Evolutionary conservation across 768 basidiomycete genomes (phyloP), one percentile per base, ranked within the genome.

Genomic region (Suillus weaverae): DNA sequence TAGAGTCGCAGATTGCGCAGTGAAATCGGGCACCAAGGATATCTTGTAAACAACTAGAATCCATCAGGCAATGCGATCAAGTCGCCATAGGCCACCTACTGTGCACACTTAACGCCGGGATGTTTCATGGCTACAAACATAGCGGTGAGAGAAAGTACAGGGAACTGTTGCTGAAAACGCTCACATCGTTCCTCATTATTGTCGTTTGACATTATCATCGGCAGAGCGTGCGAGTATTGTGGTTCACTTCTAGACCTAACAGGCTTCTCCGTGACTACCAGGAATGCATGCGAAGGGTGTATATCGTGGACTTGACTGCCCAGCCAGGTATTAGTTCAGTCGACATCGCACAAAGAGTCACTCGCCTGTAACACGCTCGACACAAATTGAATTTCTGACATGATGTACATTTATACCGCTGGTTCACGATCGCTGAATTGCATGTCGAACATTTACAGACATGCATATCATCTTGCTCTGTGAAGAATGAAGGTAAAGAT

Each of bases 21-120:
- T 95, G 96, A 77, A 95, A 97, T 5, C 93, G 85, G 18, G 95
- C 93, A 20, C 96, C 96, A 32, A 96, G 85, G 67, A 98, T 96
- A 68, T 95, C 94, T 68, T 89, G 87, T 64, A 91, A 78, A 73
- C 95, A 98, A 70, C 95, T 95, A 70, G 9, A n/a, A 10, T 48
- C 33, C 35, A 38, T 57, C 35, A n/a, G 44, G 9, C 3, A 46
- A 10, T 62, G 64, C 39, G 14, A 22, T 4, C 13, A 32, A 11
- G 11, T 36, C 36, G 14, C 9, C 51, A 6, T 30, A 14, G 44
- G 60, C 32, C 4, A 82, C 92, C 71, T 77, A 95, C 94, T 96
- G 92, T 67, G 89, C 84, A 72, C 95, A 97, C 73, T 89, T 91
- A 26, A 94, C 90, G 13, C 89, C 94, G 1, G 85, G 86, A 71